Evolutionary conservation across 768 basidiomycete species (phyloP), one percentile per base, ranked within the genome.

Genomic region (Russula sp.): DNA sequence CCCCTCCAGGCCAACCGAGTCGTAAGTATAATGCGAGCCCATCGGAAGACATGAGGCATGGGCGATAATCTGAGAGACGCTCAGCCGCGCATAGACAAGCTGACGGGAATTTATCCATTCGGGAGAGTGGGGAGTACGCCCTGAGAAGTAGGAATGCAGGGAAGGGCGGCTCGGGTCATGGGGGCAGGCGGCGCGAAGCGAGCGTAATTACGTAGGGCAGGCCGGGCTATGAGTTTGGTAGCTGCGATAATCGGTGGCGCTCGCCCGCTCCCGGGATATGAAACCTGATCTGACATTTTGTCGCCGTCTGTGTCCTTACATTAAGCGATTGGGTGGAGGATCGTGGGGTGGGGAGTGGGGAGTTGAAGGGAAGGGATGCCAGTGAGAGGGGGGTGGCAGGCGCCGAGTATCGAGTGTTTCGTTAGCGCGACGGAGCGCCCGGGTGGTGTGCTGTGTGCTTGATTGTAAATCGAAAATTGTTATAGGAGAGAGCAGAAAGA

Each of bases 191-290:
- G 52, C 57, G 39, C 45, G 39, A 42, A 3, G 32, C 46, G 45
- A 46, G 59, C 62, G 58, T 63, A 63, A 63, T 63, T 63, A 63
- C 57, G 62, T 47, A 58, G 39, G 38, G 32, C 47, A 1, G 48
- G 36, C 20, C 9, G 41, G 35, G 39, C 20, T 5, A 14, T 41
- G 39, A 59, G 51, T 13, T 25, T 52, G n/a, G 36, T 14, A 59
- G 39, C 36, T 59, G 45, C 32, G 34, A 22, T 63, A 59, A 63
- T 63, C 58, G 62, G 62, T 63, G 62, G 62, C 62, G 62, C 61
- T 57, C 35, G 58, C 51, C 61, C 49, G 43, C 36, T 52, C 50
- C 61, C 61, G 41, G 56, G 32, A 54, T 35, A 38, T 62, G 56
- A 58, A 63, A 59, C 46, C 43, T 52, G 62, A 63, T 63, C 62